phyloP scores from a whole-genome alignment of 2,329 filamentous ascomycete species.

The Boeremia lycopersici region DNA sequence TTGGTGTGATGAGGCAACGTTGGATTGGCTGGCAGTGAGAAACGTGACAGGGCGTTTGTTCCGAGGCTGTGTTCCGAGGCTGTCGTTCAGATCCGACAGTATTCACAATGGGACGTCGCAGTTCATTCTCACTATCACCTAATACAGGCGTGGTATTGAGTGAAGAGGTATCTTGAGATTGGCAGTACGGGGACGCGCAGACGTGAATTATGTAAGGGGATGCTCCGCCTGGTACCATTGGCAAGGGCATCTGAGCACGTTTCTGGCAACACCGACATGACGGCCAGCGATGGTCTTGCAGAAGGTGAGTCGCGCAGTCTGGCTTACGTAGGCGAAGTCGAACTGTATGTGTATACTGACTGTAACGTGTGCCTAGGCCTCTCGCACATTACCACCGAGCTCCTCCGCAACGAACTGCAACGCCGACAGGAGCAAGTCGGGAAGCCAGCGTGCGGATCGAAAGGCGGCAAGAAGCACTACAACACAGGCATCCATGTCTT shows the following conservation, averaged over 20 bases:
- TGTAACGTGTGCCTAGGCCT: conserved; percentile 25
- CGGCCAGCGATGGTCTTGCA: conserved; percentile 16
- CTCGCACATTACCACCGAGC: conserved; percentile 47
- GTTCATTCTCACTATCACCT: conserved; percentile 4
- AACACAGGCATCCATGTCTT: conserved; percentile 63
- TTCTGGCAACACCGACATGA: conserved; percentile 29
- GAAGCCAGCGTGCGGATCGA: conserved; percentile 60
- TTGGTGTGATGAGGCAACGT: not conserved
- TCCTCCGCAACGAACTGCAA: conserved; percentile 57
- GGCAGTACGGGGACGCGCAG: conserved; percentile 2
- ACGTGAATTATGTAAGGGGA: conserved; percentile 18
- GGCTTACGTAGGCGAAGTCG: not conserved
- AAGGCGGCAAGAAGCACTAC: conserved; percentile 54
- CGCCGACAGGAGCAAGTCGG: conserved; percentile 52
- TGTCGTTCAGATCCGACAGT: conserved; percentile 2
- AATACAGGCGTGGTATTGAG: not conserved
- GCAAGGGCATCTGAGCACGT: conserved; percentile 18
- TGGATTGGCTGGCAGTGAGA: not conserved
- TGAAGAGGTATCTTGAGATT: conserved; percentile 1
- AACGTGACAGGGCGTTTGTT: conserved; percentile 1
- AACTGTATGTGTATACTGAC: conserved; percentile 21
- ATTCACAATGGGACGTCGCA: conserved; percentile 6
- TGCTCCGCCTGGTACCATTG: conserved; percentile 21
- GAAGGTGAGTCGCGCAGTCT: conserved; percentile 25
- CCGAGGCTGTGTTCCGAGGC: conserved; percentile 6